Base-by-base conservation (phyloP, 2,329 filamentous ascomycete genomes). In the Colletotrichum musicola region DNA sequence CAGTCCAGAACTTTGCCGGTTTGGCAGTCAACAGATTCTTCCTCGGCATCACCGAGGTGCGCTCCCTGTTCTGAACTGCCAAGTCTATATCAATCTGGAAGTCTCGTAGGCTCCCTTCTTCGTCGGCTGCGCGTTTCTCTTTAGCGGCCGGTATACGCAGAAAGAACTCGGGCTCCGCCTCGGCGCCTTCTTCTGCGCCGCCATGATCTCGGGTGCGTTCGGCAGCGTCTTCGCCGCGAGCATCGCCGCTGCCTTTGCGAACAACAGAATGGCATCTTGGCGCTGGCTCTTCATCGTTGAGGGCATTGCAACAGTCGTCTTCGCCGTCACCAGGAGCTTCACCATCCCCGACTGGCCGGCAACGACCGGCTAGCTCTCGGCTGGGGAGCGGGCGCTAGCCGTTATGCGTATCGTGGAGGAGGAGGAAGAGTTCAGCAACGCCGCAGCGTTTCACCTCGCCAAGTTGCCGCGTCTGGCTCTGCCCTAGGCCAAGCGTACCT, bases 281-380 rank as follows among this genome's bases (percentile, higher is more conserved):
- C 72, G 83, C 53, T 87, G 84, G 85, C 74, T 85, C 0, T 87
- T 86, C 65, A 83, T 85, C 35, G 76, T 82, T 0, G 83, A 85
- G 64, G 82, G 83, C 1, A 75, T 81, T 13, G 80, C 85, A 55
- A 72, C 72, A 4, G 58, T 74, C 1, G 56, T 69, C 3, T n/a
- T n/a, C n/a, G n/a, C n/a, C n/a, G n/a, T n/a, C n/a, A n/a, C n/a
- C n/a, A n/a, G n/a, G n/a, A n/a, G n/a, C n/a, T n/a, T n/a, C n/a
- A n/a, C n/a, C n/a, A n/a, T n/a, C n/a, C n/a, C n/a, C n/a, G n/a
- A n/a, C n/a, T n/a, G n/a, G n/a, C n/a, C n/a, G n/a, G n/a, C n/a
- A n/a, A n/a, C n/a, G n/a, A n/a, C n/a, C n/a, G n/a, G n/a, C n/a
- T n/a, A n/a, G n/a, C n/a, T n/a, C n/a, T n/a, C n/a, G n/a, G n/a